Base-by-base conservation (phyloP, 1,284 basidiomycete genomes). In the Microbotryum silenes-acaulis region DNA sequence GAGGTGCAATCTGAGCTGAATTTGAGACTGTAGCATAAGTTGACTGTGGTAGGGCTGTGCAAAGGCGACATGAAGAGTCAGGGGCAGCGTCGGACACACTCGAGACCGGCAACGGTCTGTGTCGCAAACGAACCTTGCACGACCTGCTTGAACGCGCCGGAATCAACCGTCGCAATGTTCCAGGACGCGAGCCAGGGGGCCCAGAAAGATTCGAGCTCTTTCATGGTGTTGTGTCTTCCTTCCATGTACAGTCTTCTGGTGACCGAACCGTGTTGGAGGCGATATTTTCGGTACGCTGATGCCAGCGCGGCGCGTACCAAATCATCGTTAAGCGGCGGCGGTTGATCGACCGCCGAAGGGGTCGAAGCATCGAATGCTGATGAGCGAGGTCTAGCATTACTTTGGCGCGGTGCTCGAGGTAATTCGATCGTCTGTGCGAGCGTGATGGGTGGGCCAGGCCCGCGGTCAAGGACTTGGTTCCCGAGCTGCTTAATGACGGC, bases 1-100 rank as follows among this genome's bases (percentile, higher is more conserved):
- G 58, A 2, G 66, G 66, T 1, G n/a, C 44, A 16, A 68, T 53
- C 46, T 68, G 66, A 0, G 51, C 10, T 9, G 51, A 33, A n/a
- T 49, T 47, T 12, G 37, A 42, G 37, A 42, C 37, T 16, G 37
- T 42, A 42, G 37, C 37, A 42, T 23, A 21, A n/a, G 18, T 14
- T 50, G 48, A 50, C 12, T 14, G 48, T 23, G 21, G 27, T 27
- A 21, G 21, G 48, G 48, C 21, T 23, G 48, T 23, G 48, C 48
- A 27, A 27, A 16, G 21, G 27, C n/a, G 48, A 50, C 5, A 16
- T 9, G 2, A 50, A 23, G 48, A 14, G 48, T 50, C 48, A 23
- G 48, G 20, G 23, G 16, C 23, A 5, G 20, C 48, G 48, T 31
- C 31, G 31, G 31, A 14, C 20, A 50, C 12, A 50, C 23, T 16